Evolutionary conservation across 805 yeast species (phyloP).

Genomic region (Nakazawaea siamensis): DNA sequence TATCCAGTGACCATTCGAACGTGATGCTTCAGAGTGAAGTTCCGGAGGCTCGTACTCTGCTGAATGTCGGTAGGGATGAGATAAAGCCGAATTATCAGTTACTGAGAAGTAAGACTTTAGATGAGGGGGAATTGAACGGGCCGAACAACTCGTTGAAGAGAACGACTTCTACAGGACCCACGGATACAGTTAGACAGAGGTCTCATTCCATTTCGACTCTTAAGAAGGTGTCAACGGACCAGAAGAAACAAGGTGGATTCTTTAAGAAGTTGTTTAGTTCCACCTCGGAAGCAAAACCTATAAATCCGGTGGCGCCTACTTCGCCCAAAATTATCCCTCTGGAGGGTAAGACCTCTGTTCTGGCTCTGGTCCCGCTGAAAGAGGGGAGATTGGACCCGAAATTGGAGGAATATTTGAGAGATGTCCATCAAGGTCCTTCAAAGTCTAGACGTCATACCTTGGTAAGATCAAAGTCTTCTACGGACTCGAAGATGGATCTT

Average conservation of each 20-base stretch:
- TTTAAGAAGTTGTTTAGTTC: constrained; percentile 19
- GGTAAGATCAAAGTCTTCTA: constrained; percentile 16
- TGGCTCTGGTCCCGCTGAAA: background rate
- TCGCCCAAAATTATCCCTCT: background rate
- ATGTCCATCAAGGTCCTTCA: no score
- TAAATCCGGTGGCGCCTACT: background rate
- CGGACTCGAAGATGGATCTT: constrained; percentile 18
- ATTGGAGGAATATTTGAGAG: constrained; percentile 38
- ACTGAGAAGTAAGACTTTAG: constrained; percentile 10
- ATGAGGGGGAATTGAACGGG: constrained; percentile 5
- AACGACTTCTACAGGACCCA: no score
- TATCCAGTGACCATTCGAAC: constrained; percentile 6
- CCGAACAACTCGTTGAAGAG: constrained; percentile 1
- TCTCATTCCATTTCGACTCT: constrained; percentile 7
- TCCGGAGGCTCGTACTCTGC: background rate
- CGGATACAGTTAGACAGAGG: no score
- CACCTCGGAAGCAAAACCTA: constrained; percentile 12
- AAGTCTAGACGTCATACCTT: no score
- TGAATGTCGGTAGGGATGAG: background rate
- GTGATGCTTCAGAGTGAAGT: constrained; percentile 1
- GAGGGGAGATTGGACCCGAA: constrained; percentile 40
- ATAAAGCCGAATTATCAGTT: background rate
- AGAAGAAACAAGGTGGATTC: constrained; percentile 13
- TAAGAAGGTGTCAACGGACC: constrained; percentile 3
- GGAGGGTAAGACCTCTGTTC: background rate